phyloP scores from a whole-genome alignment of 345 rosid genomes.

The Citrus inodora region DNA sequence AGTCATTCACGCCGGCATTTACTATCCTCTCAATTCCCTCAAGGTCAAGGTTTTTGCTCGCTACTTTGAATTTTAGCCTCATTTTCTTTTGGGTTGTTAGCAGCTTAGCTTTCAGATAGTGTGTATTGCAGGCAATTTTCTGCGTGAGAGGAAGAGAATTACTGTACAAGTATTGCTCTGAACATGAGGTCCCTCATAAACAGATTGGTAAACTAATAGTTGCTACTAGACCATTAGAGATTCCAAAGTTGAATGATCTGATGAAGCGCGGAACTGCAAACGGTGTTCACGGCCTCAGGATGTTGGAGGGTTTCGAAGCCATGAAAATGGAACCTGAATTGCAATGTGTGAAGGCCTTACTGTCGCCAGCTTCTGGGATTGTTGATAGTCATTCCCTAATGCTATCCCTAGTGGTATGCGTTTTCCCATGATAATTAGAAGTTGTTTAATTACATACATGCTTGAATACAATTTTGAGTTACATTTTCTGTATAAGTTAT shows the following conservation, averaged over 20 bases:
- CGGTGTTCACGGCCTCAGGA: slow-evolving; percentile 56
- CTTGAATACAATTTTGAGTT: not conserved
- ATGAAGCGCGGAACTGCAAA: slow-evolving; percentile 56
- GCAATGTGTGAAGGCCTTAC: slow-evolving; percentile 73
- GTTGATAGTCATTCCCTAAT: slow-evolving; percentile 78
- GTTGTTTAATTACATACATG: not conserved
- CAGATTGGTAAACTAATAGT: slow-evolving; percentile 86
- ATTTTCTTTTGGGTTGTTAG: no score
- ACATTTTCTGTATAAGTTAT: slow-evolving; percentile 17
- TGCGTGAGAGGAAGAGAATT: slow-evolving; percentile 78
- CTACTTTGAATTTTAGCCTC: no score
- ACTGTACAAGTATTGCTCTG: slow-evolving; percentile 63
- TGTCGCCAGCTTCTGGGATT: slow-evolving; percentile 77
- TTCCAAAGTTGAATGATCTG: slow-evolving; percentile 53
- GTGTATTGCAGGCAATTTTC: slow-evolving; percentile 43
- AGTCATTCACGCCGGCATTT: slow-evolving; percentile 94
- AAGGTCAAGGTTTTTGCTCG: slow-evolving; percentile 35
- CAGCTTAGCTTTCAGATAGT: no score
- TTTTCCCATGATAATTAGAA: not conserved
- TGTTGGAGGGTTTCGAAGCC: slow-evolving; percentile 78
- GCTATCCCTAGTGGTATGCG: slow-evolving; percentile 72
- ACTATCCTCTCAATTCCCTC: slow-evolving; percentile 71
- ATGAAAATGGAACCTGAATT: slow-evolving; percentile 75
- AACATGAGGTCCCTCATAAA: slow-evolving; percentile 47
- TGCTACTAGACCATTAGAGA: slow-evolving; percentile 57